Evolutionary conservation across 495 filamentous ascomycete genomes (phyloP), one percentile per base, ranked within the genome.

Genomic region (Pyrenopolyporus hunteri): DNA sequence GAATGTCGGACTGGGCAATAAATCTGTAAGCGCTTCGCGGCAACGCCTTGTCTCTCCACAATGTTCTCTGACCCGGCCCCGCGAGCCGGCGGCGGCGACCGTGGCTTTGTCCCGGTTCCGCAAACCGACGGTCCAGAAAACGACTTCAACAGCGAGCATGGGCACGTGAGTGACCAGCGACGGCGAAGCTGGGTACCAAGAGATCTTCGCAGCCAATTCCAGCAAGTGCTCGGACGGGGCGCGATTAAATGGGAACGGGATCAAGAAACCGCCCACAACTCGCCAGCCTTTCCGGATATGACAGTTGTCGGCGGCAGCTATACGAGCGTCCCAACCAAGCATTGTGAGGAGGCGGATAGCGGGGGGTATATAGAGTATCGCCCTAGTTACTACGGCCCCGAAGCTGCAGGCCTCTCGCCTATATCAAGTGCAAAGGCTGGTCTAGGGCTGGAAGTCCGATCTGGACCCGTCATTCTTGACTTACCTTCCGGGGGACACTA

Each of bases 281-380:
- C 65, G 7, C 65, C 65, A 1, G 62, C 65, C 13, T 57, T 60
- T 28, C 66, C 66, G 19, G 66, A 69, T 10, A 43, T 51, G 8
- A 59, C 65, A 1, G 47, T 69, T 20, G 16, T 55, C 22, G 44
- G 19, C 13, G 51, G 53, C 10, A 52, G 62, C 35, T 69, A 66
- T 55, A 23, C 66, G 8, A 48, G 57, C 19, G 57, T 69, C 9
- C 68, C 68, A 7, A 55, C 54, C 25, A 62, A 33, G 16, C 45
- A 47, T 37, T 47, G 51, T 14, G 62, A 68, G 8, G 68, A 67
- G 13, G 62, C 37, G 0, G 45, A 64, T 23, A 51, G 53, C 19
- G 36, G 51, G 29, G 26, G 60, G 4, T 57, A 42, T 33, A 7
- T 60, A 5, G 58, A 63, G 19, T 59, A 58, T 28, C 10, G 37